A percentile compares a stretch with the other conserved stretches of the same genome.
These are phyloP conservation scores for Castanea crenata DNA, from an alignment of 306 rosid genomes.

Conservation along the genomic window DNA sequence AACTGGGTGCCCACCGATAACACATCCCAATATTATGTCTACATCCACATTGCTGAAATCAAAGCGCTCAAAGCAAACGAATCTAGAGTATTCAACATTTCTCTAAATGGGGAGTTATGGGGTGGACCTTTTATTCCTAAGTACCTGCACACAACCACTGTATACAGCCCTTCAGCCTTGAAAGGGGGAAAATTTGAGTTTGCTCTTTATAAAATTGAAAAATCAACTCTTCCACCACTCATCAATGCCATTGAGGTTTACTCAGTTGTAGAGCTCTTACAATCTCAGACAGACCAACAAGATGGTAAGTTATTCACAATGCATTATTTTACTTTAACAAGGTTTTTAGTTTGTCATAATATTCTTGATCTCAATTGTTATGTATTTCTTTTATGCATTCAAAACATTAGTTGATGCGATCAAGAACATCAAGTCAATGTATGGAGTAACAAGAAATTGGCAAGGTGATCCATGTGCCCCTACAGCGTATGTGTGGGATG, in stretches of 20 bases:
- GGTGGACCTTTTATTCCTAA: neutral
- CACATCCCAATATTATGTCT: neutral
- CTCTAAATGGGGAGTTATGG: neutral
- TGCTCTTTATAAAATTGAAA: slow-evolving; percentile 3
- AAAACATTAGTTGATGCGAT: slow-evolving; percentile 44
- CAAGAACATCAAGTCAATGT: slow-evolving; percentile 42
- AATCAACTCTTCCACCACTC: slow-evolving; percentile 42
- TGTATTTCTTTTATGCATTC: too few relatives aligned
- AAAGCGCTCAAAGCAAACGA: slow-evolving; percentile 12
- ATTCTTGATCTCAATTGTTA: too few relatives aligned
- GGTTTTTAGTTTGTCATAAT: too few relatives aligned
- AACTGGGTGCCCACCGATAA: slow-evolving; percentile 1
- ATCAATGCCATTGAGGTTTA: slow-evolving; percentile 22
- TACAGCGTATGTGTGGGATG: slow-evolving; percentile 41
- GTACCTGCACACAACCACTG: neutral
- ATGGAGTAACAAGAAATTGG: slow-evolving; percentile 45
- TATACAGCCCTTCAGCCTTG: neutral
- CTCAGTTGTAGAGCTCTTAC: too few relatives aligned
- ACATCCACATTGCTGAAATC: slow-evolving; percentile 36
- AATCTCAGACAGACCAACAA: too few relatives aligned
- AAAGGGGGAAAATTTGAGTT: neutral
- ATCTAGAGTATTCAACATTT: slow-evolving; percentile 25
- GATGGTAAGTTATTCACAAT: too few relatives aligned
- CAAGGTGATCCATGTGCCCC: slow-evolving; percentile 69
- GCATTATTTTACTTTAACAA: too few relatives aligned